A percentile compares a stretch with the other conserved stretches of the same genome.
Evolutionary conservation across 305 asterid species (phyloP).

Genomic region (Nicotiana rustica): DNA sequence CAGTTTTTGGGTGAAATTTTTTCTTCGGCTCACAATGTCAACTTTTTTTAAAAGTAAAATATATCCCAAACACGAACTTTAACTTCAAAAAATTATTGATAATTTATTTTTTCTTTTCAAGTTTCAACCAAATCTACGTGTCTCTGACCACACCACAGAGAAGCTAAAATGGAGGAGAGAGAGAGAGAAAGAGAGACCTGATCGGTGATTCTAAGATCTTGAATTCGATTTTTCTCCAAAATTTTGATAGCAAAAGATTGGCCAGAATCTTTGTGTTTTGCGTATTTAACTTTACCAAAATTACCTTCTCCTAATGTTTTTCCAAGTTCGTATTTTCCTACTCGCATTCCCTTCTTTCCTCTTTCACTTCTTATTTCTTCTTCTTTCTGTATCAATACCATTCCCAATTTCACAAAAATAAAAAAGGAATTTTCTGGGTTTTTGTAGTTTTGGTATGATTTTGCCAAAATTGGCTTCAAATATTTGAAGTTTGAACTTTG

Average conservation of each 20-base stretch:
- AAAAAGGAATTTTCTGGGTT: neutral
- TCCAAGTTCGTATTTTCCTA: constrained; percentile 87
- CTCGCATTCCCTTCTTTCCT: constrained; percentile 53
- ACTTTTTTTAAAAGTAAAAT: too few relatives aligned
- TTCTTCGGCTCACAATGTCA: too few relatives aligned
- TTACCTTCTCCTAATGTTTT: constrained; percentile 91
- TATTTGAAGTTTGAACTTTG: neutral
- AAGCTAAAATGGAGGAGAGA: neutral
- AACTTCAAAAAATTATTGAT: too few relatives aligned
- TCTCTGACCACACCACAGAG: too few relatives aligned
- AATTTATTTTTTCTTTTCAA: too few relatives aligned
- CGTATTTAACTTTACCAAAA: constrained; percentile 89
- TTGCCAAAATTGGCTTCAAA: too few relatives aligned
- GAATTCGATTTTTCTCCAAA: constrained; percentile 72
- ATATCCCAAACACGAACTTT: too few relatives aligned
- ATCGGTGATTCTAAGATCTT: constrained; percentile 71
- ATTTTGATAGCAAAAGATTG: constrained; percentile 77
- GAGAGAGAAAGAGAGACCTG: constrained; percentile 55
- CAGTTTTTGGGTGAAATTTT: too few relatives aligned
- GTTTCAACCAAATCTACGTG: too few relatives aligned
- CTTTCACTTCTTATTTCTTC: constrained; percentile 10
- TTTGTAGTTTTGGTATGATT: neutral
- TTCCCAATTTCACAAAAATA: neutral
- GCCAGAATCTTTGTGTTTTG: constrained; percentile 65
- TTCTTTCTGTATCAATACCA: constrained; percentile 26